Evolutionary conservation across 306 rosid species (phyloP).

Genomic region (Carpinus fangiana): DNA sequence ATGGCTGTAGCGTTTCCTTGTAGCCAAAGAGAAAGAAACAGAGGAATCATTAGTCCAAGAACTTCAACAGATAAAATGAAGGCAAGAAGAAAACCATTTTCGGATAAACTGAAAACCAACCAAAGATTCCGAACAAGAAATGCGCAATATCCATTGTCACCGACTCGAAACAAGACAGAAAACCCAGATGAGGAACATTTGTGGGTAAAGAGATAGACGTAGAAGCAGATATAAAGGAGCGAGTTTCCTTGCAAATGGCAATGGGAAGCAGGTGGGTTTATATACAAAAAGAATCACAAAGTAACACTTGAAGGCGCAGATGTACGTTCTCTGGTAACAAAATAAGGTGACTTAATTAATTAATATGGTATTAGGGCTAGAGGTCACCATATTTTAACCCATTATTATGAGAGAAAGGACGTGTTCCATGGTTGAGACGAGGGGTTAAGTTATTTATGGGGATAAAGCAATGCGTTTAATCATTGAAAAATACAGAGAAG

Average conservation of each 20-base stretch:
- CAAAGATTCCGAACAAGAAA: slow-evolving; percentile 73
- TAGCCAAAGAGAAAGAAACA: slow-evolving; percentile 14
- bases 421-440: too few relatives aligned
- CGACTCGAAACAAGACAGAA: slow-evolving; percentile 3
- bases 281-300: neutral
- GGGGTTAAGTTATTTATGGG: too few relatives aligned
- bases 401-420: too few relatives aligned
- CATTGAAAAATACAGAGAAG: too few relatives aligned
- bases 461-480: too few relatives aligned
- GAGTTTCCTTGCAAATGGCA: slow-evolving; percentile 5
- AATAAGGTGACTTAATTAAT: too few relatives aligned
- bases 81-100: neutral
- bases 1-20: slow-evolving; percentile 86
- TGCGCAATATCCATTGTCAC: slow-evolving; percentile 54
- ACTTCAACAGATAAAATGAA: neutral
- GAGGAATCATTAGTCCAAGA: slow-evolving; percentile 11
- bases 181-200: slow-evolving; percentile 1
- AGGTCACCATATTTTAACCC: too few relatives aligned
- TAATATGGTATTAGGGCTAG: too few relatives aligned
- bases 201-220: neutral
- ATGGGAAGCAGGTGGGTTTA: slow-evolving; percentile 2
- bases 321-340: too few relatives aligned
- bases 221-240: neutral
- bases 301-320: neutral
- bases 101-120: slow-evolving; percentile 37